Base-by-base conservation (phyloP, 345 rosid genomes). In the Lepidium africanum region DNA sequence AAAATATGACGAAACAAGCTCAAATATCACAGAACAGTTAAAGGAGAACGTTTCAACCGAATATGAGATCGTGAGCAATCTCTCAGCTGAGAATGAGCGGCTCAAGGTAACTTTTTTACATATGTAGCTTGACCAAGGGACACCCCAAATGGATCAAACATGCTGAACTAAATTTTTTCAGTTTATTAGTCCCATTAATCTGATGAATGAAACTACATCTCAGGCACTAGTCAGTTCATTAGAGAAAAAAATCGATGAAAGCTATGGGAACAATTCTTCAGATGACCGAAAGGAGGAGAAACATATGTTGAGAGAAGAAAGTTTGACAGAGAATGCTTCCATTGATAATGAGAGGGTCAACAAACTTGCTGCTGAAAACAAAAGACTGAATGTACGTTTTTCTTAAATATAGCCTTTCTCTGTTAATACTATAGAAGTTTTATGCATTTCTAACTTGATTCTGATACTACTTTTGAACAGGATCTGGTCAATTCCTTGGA, bases 71-170 rank as follows among this genome's bases (percentile, higher is more conserved):
- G 76, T 81, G 79, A 80, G 87, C 63, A 84, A 83, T 70, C 91
- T 93, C 50, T 45, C 78, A n/a, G 76, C 82, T 49, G 98, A 93
- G 81, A 93, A 86, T 81, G 89, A 90, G 80, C 78, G 87, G 64
- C 89, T 93, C 64, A 90, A 86, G 96, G 98, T 83, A 69, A 73
- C 43, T 33, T 45, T 60, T 61, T 33, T 52, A 35, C 63, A 52
- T 43, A 40, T 57, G 63, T 62, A 47, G 33, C 58, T 59, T 3
- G 15, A 51, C 49, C 39, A 39, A 54, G 61, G 32, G 23, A 70
- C 10, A 25, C 33, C 46, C 45, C 50, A 60, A 40, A 60, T 61
- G 68, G 54, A 51, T 41, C 19, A 51, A 49, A 38, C 19, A 61
- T 50, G 15, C 41, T 40, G 16, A 63, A 37, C 38, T 32, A 38